Evolutionary conservation across 176 grass and related monocot genomes (phyloP).

Genomic region (Oryza rufipogon): DNA sequence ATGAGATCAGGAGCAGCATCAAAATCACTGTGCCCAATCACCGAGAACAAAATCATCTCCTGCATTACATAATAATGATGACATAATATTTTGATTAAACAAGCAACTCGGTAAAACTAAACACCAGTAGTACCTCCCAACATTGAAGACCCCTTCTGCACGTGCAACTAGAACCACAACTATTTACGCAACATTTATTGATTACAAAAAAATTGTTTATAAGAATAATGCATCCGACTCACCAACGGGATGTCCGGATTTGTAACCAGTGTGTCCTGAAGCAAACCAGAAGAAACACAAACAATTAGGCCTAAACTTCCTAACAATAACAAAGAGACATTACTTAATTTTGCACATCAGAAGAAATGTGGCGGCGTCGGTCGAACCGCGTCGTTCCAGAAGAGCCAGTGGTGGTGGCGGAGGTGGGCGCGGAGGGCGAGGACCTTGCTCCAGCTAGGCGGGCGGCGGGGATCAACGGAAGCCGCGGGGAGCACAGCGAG

Average conservation of each 20-base stretch:
- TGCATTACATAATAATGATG: constrained; percentile 23
- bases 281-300: not conserved
- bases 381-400: constrained; percentile 93
- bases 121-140: not conserved
- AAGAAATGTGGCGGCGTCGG: not conserved
- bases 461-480: constrained; percentile 61
- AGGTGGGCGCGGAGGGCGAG: constrained; percentile 61
- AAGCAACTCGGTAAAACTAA: not conserved
- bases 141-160: too few relatives aligned
- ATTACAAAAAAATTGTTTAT: not conserved
- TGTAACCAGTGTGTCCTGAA: constrained; percentile 84
- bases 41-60: constrained; percentile 71
- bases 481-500: constrained; percentile 43
- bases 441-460: constrained; percentile 91
- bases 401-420: constrained; percentile 72
- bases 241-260: constrained; percentile 70
- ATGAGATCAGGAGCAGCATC: constrained; percentile 66
- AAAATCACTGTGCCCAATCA: constrained; percentile 57
- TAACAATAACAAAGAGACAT: not conserved
- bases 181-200: not conserved
- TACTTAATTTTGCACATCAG: not conserved
- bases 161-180: not conserved
- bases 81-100: not conserved
- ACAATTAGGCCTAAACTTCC: not conserved
- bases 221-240: constrained; percentile 27